These are phyloP conservation scores for Monilinia vaccinii-corymbosi DNA, from an alignment of 2,329 filamentous ascomycete species.

Conservation along the genomic window DNA sequence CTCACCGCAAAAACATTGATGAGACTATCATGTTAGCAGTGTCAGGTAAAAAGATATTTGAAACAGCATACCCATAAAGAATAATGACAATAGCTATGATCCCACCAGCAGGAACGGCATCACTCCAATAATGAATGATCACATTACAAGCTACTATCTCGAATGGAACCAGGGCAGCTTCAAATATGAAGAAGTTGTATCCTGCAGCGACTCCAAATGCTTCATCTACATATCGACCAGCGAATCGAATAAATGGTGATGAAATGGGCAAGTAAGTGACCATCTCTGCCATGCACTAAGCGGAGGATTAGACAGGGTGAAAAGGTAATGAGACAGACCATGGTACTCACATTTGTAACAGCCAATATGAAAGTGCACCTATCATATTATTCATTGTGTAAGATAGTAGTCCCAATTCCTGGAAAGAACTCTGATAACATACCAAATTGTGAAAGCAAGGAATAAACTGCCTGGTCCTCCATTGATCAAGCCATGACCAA, in stretches of 20 bases:
- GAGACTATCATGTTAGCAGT: constrained; percentile 34
- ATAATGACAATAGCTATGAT: constrained; percentile 48
- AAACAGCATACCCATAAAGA: constrained; percentile 29
- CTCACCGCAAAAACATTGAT: constrained; percentile 40
- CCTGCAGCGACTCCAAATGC: constrained; percentile 65
- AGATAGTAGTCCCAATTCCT: constrained; percentile 26
- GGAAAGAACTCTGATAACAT: constrained; percentile 6
- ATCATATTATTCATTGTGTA: constrained; percentile 35
- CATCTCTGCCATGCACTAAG: constrained; percentile 55
- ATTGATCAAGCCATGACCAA: constrained; percentile 47
- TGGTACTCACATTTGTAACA: constrained; percentile 37
- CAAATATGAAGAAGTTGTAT: constrained; percentile 67
- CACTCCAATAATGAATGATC: constrained; percentile 41
- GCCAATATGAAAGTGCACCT: constrained; percentile 50
- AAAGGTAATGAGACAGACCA: constrained; percentile 31
- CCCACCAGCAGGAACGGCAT: constrained; percentile 34
- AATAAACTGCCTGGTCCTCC: constrained; percentile 52
- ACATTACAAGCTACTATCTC: constrained; percentile 36
- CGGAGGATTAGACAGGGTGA: constrained; percentile 48
- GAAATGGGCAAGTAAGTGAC: constrained; percentile 69
- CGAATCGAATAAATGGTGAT: constrained; percentile 70
- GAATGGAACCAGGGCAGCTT: constrained; percentile 41
- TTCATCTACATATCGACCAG: constrained; percentile 65
- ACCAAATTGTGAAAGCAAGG: constrained; percentile 50
- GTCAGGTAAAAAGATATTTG: constrained; percentile 25